phyloP scores from a whole-genome alignment of 345 rosid genomes.

The Gossypium mustelinum region DNA sequence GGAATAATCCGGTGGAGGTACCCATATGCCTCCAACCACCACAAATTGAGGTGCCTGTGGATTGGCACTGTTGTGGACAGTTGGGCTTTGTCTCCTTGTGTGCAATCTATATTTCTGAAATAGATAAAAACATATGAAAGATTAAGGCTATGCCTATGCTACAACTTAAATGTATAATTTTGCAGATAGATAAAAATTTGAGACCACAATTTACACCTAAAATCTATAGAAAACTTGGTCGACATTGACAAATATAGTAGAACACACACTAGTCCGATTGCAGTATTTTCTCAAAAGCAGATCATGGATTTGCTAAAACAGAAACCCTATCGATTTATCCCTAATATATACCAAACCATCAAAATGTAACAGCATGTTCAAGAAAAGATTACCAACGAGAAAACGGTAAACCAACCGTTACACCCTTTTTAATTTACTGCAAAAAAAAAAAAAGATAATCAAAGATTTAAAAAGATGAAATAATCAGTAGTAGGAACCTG shows the following conservation, averaged over 20 bases:
- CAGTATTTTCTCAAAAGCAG: constrained; percentile 5
- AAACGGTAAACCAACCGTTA: neutral
- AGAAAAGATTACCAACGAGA: too few species aligned
- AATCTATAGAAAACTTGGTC: neutral
- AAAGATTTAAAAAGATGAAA: neutral
- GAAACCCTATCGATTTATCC: neutral
- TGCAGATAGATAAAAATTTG: neutral
- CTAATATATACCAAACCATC: too few species aligned
- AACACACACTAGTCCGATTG: neutral
- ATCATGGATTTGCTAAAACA: neutral
- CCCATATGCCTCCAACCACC: constrained; percentile 93
- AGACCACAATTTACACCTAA: neutral
- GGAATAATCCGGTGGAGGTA: constrained; percentile 58
- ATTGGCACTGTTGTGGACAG: constrained; percentile 37
- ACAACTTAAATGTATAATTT: neutral
- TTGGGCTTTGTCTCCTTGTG: constrained; percentile 63
- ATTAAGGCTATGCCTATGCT: neutral
- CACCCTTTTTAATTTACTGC: too few species aligned
- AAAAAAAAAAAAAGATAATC: neutral
- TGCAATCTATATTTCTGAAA: constrained; percentile 89
- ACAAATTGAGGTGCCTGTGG: constrained; percentile 70
- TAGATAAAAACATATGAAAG: neutral
- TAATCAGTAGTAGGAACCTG: constrained; percentile 46
- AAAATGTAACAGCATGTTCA: too few species aligned
- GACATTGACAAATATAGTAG: neutral